phyloP scores from a whole-genome alignment of 192 early-diverging fungal species.

The Backusella liffmaniae region DNA sequence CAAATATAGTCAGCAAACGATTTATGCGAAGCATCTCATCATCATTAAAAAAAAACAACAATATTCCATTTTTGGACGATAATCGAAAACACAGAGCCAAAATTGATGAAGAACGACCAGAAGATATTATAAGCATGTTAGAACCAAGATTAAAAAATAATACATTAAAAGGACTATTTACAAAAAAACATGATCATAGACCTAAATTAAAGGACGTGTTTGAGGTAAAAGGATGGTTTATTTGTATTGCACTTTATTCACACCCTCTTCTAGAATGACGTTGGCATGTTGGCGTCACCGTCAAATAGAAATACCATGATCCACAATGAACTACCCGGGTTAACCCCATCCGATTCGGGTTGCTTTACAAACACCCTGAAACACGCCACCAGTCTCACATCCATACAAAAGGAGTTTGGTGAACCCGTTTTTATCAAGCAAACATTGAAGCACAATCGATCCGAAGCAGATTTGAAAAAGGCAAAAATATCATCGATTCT shows the following conservation, averaged over 20 bases:
- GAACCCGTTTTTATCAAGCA: conserved; percentile 28
- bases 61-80: not conserved
- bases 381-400: conserved; percentile 3
- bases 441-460: conserved; percentile 27
- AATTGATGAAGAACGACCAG: conserved; percentile 1
- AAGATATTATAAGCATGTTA: not conserved
- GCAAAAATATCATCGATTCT: conserved; percentile 2
- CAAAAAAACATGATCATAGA: not conserved
- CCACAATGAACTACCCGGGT: not conserved
- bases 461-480: conserved; percentile 24
- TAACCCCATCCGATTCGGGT: not conserved
- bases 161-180: not conserved
- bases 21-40: conserved; percentile 13
- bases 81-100: not conserved
- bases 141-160: not conserved
- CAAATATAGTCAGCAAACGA: conserved; percentile 8
- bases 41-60: not conserved
- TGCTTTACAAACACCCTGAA: not conserved
- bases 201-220: not conserved
- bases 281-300: conserved; percentile 23
- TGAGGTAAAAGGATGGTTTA: not conserved
- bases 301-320: conserved; percentile 22
- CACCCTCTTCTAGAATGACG: not conserved
- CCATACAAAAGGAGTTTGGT: conserved; percentile 20
- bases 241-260: not conserved